Evolutionary conservation across 371 early-diverging fungal species (phyloP).

Genomic region (Mortierella sp.): DNA sequence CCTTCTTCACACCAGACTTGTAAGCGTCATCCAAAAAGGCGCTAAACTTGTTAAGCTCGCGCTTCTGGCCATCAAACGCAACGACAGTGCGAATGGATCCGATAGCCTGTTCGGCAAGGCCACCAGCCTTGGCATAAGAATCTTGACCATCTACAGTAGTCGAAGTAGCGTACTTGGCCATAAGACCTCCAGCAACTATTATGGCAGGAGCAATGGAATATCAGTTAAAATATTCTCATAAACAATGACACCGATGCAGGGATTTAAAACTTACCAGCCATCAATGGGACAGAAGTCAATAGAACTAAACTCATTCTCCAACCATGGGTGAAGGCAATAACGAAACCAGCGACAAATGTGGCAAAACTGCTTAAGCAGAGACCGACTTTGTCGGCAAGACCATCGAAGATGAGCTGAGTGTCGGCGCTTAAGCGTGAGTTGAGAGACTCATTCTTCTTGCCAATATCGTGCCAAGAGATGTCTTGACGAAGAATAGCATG

Average conservation of each 20-base stretch:
- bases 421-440: constrained; percentile 85
- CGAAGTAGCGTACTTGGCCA: constrained; percentile 78
- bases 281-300: constrained; percentile 74
- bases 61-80: constrained; percentile 84
- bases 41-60: constrained; percentile 75
- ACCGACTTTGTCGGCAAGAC: constrained; percentile 90
- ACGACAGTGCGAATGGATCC: constrained; percentile 89
- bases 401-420: constrained; percentile 86
- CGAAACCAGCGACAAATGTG: constrained; percentile 88
- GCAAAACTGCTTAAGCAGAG: constrained; percentile 73
- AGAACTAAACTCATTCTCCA: constrained; percentile 92
- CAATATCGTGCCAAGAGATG: constrained; percentile 91
- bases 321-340: constrained; percentile 87
- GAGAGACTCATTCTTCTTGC: constrained; percentile 76
- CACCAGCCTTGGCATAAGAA: constrained; percentile 83
- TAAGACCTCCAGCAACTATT: constrained; percentile 50
- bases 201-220: not conserved
- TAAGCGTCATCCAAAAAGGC: constrained; percentile 66
- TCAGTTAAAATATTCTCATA: not conserved
- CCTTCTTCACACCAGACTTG: constrained; percentile 67
- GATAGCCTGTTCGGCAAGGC: constrained; percentile 89
- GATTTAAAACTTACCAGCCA: constrained; percentile 57
- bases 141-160: constrained; percentile 58
- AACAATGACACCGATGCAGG: not conserved
- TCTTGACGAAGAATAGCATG: constrained; percentile 90